These are phyloP conservation scores for Penicillium aurantiogriseum DNA, from an alignment of 2,329 filamentous ascomycete species.

Conservation along the genomic window DNA sequence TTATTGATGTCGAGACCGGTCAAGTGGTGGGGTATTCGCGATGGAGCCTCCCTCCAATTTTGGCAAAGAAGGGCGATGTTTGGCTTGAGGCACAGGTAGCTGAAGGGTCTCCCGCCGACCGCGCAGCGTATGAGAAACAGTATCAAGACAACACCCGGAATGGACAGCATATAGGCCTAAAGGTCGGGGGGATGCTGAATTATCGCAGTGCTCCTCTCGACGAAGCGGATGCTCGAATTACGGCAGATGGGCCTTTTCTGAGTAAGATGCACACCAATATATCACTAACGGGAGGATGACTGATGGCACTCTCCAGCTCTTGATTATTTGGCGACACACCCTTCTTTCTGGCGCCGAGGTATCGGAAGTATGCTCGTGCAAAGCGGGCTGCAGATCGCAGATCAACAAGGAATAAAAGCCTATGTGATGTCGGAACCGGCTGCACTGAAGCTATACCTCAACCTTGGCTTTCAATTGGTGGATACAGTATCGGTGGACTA, in stretches of 20 bases:
- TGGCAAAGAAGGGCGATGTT: neutral
- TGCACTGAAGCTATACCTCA: neutral
- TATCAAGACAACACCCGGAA: neutral
- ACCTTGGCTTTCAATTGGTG: neutral
- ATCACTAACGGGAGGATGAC: neutral
- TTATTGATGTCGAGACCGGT: no score
- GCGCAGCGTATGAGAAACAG: neutral
- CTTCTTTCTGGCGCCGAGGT: neutral
- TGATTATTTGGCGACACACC: neutral
- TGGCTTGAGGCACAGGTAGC: neutral
- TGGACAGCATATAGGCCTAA: neutral
- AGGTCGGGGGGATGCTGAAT: neutral
- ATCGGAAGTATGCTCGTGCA: neutral
- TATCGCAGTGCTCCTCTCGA: neutral
- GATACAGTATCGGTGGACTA: neutral
- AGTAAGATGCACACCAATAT: neutral
- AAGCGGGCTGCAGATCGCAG: neutral
- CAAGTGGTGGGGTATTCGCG: no score
- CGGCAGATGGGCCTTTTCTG: neutral
- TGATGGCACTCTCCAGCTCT: neutral
- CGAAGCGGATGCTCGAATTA: neutral
- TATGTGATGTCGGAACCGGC: neutral
- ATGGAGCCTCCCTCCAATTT: no score
- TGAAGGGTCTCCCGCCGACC: neutral
- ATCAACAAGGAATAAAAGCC: neutral